Conservation (phyloP, 495 filamentous ascomycete species). For the Neurospora terricola region DNA sequence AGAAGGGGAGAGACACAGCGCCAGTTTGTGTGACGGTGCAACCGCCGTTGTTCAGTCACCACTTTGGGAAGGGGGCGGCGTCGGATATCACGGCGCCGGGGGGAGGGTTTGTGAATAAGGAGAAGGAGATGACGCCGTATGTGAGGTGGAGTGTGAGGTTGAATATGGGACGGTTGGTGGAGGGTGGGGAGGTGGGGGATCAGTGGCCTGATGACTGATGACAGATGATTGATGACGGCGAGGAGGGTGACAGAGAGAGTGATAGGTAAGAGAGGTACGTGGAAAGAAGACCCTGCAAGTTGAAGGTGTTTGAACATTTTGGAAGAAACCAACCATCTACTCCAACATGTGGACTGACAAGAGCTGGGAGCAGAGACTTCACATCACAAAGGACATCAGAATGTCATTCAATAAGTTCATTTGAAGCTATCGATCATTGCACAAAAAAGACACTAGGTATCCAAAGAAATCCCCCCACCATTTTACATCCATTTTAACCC, state of each 20-base stretch:
- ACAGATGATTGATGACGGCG: conserved; percentile 9
- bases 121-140: conserved; percentile 36
- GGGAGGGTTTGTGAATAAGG: conserved; percentile 30
- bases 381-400: neutral
- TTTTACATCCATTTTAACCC: neutral
- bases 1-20: neutral
- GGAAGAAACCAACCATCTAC: neutral
- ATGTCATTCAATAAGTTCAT: neutral
- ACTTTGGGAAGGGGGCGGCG: conserved; percentile 25
- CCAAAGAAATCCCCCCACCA: neutral
- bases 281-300: too few species aligned
- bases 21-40: conserved; percentile 35
- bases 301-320: too few species aligned
- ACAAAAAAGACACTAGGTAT: neutral
- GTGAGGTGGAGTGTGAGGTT: conserved; percentile 32
- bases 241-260: neutral
- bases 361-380: neutral
- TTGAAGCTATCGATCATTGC: neutral
- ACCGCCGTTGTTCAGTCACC: conserved; percentile 39
- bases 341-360: neutral
- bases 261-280: neutral
- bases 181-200: conserved; percentile 24
- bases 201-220: conserved; percentile 30
- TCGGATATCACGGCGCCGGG: conserved; percentile 37
- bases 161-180: conserved; percentile 29